Evolutionary conservation across 768 basidiomycete species (phyloP).

Genomic region (Fomitopsis pulvina): DNA sequence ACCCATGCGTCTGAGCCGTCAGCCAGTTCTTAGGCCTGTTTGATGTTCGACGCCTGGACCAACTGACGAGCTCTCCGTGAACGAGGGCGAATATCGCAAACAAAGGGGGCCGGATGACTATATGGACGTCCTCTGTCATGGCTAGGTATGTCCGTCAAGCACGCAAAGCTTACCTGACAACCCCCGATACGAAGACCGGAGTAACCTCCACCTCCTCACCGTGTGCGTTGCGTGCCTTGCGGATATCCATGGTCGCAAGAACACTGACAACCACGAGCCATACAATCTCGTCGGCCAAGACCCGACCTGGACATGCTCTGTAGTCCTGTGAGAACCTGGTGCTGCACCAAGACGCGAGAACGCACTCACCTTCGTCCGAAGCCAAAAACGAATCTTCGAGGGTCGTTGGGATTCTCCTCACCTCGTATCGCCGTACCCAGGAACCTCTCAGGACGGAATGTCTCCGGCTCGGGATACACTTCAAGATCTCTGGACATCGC

Average conservation of each 20-base stretch:
- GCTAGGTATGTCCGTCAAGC: neutral
- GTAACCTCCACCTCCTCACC: constrained; percentile 33
- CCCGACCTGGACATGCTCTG: constrained; percentile 14
- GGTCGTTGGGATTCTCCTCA: constrained; percentile 5
- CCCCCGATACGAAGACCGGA: constrained; percentile 32
- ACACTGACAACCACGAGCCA: neutral
- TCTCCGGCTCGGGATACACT: constrained; percentile 26
- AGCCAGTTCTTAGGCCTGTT: neutral
- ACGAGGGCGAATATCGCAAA: constrained; percentile 40
- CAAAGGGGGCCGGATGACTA: constrained; percentile 48
- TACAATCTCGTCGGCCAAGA: constrained; percentile 5
- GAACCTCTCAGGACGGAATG: constrained; percentile 35
- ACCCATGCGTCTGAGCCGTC: too few relatives aligned
- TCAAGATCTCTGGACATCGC: constrained; percentile 33
- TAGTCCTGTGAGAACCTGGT: neutral
- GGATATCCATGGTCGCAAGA: constrained; percentile 29
- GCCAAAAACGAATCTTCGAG: constrained; percentile 9
- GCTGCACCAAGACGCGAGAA: neutral
- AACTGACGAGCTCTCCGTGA: constrained; percentile 10
- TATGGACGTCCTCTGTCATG: neutral
- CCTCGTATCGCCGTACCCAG: constrained; percentile 13
- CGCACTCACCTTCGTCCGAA: constrained; percentile 10
- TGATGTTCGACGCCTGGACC: constrained; percentile 1
- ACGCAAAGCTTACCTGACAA: constrained; percentile 32
- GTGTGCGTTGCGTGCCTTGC: constrained; percentile 31